Evolutionary conservation across 345 rosid species (phyloP).

Genomic region (Lagerstroemia speciosa): DNA sequence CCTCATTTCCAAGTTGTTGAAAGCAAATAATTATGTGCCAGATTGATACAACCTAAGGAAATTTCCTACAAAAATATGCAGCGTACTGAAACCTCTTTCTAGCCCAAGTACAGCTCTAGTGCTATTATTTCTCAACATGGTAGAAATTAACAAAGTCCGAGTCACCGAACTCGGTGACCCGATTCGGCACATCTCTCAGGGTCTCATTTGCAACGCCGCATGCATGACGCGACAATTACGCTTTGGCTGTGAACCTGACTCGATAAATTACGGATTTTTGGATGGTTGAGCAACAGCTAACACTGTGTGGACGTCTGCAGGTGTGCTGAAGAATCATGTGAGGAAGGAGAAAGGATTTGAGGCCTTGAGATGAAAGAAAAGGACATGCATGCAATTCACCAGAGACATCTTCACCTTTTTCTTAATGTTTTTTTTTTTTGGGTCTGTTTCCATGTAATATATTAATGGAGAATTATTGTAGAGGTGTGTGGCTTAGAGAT

Average conservation of each 20-base stretch:
- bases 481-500: neutral
- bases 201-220: no score
- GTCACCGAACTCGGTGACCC: neutral
- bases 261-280: no score
- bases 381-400: neutral
- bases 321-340: conserved; percentile 33
- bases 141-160: neutral
- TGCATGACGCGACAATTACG: no score
- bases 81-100: neutral
- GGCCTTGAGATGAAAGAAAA: conserved; percentile 31
- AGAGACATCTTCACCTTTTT: neutral
- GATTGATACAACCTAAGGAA: no score
- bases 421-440: neutral
- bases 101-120: neutral
- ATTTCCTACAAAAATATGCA: neutral
- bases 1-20: no score
- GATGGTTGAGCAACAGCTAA: no score
- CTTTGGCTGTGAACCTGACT: no score
- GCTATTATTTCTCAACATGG: neutral
- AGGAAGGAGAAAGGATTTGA: conserved; percentile 42
- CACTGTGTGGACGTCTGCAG: conserved; percentile 25
- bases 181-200: no score
- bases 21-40: no score
- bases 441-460: neutral
- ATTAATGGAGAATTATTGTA: neutral